Percentiles rank a stretch among this genome's conserved stretches.
These are phyloP conservation scores for Santalum album DNA, from an alignment of 164 flowering plant species.

Conservation along the genomic window DNA sequence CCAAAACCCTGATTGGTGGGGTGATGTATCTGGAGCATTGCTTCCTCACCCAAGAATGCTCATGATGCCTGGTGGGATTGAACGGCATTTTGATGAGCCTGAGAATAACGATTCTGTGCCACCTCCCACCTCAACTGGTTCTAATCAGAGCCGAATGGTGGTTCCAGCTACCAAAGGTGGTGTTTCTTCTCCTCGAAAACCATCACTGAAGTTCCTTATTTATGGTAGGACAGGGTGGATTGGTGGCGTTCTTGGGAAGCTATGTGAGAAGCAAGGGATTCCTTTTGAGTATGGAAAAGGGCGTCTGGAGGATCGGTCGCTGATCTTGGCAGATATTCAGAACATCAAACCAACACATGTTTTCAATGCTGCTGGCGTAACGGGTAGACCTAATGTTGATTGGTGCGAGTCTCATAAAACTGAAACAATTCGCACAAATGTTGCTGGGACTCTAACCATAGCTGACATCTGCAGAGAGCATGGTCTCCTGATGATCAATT, in stretches of 20 bases:
- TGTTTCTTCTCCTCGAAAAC: background rate
- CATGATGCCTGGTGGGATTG: conserved; percentile 3
- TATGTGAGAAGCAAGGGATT: conserved; percentile 20
- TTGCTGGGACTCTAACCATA: conserved; percentile 18
- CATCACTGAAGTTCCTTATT: conserved; percentile 1
- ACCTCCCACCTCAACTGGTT: background rate
- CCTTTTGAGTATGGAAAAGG: conserved; percentile 19
- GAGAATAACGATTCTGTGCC: background rate
- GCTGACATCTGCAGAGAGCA: conserved; percentile 22
- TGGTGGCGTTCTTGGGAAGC: conserved; percentile 20
- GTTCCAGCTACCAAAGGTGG: background rate
- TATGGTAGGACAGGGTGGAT: conserved; percentile 28
- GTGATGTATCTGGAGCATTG: background rate
- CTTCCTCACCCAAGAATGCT: conserved; percentile 4
- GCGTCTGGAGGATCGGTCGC: conserved; percentile 12
- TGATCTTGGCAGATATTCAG: conserved; percentile 13
- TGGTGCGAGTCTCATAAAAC: conserved; percentile 27
- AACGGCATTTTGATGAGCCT: conserved; percentile 1
- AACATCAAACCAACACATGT: conserved; percentile 21
- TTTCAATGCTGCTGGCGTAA: conserved; percentile 27
- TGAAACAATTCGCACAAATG: conserved; percentile 21
- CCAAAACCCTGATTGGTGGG: conserved; percentile 1
- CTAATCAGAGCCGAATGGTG: background rate
- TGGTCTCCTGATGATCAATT: conserved; percentile 19
- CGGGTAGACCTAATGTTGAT: conserved; percentile 19